Conservation (phyloP, 169 alveolate genomes). For the Cystoisospora suis region DNA sequence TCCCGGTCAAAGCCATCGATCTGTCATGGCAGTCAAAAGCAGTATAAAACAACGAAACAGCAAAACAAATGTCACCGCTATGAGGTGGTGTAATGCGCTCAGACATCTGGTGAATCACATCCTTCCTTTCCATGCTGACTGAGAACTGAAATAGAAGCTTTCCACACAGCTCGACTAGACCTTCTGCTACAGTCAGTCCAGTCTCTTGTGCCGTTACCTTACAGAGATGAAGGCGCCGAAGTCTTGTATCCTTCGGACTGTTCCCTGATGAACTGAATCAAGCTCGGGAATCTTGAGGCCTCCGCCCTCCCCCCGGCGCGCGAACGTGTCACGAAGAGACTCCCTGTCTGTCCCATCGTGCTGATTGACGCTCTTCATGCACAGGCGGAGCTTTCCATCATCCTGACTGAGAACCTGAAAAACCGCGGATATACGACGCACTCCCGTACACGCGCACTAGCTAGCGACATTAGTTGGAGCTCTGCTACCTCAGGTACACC, state of each 20-base stretch:
- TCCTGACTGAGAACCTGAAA: slow-evolving; percentile 46
- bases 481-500: not conserved
- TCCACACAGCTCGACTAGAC: not conserved
- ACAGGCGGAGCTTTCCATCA: slow-evolving; percentile 31
- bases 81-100: not conserved
- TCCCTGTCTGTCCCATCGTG: slow-evolving; percentile 27
- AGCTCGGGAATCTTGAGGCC: slow-evolving; percentile 2
- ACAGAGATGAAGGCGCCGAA: slow-evolving; percentile 54
- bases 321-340: not conserved
- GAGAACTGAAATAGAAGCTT: not conserved
- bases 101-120: not conserved
- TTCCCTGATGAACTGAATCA: slow-evolving; percentile 40
- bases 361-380: slow-evolving; percentile 40
- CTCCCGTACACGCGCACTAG: too few species aligned
- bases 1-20: slow-evolving; percentile 41
- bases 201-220: not conserved
- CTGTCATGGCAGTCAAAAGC: not conserved
- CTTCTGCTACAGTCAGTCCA: not conserved
- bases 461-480: not conserved
- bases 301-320: slow-evolving; percentile 8
- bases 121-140: not conserved
- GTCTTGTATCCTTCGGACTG: slow-evolving; percentile 31
- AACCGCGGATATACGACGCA: not conserved
- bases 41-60: not conserved
- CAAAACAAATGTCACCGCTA: not conserved